phyloP scores from a whole-genome alignment of 257 asterid species.

The Buddleja alternifolia region DNA sequence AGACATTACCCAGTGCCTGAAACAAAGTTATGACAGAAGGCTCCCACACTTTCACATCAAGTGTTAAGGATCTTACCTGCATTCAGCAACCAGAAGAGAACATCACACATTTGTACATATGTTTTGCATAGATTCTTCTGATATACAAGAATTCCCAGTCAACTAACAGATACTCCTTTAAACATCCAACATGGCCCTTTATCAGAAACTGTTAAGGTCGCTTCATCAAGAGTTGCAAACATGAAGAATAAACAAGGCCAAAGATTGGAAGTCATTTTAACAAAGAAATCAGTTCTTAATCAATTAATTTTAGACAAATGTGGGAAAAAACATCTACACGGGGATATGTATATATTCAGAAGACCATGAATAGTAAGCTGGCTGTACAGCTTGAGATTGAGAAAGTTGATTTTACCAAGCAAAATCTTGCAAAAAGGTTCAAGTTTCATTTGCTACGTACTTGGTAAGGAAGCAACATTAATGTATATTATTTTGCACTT shows the following conservation, averaged over 20 bases:
- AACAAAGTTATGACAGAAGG: constrained; percentile 75
- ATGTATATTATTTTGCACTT: too few relatives aligned
- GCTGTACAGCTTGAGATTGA: background rate
- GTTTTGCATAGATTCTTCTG: background rate
- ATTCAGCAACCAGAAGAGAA: constrained; percentile 24
- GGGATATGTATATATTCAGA: background rate
- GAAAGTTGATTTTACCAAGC: background rate
- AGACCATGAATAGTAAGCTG: background rate
- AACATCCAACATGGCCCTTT: background rate
- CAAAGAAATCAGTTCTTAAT: background rate
- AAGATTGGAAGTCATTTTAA: background rate
- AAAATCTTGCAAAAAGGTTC: background rate
- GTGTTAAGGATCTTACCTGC: constrained; percentile 87
- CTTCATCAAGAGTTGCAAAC: background rate
- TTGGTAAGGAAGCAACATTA: too few relatives aligned
- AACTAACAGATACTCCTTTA: background rate
- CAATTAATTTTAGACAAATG: background rate
- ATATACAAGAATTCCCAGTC: constrained; percentile 4
- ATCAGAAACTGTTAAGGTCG: background rate
- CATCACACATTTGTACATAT: constrained; percentile 1
- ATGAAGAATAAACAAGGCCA: background rate
- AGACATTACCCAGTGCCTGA: constrained; percentile 82
- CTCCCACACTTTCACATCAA: constrained; percentile 94
- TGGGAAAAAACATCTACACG: background rate
- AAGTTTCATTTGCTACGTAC: too few relatives aligned